Conservation (phyloP, 2,329 filamentous ascomycete species). For the Xylaria sp. region DNA sequence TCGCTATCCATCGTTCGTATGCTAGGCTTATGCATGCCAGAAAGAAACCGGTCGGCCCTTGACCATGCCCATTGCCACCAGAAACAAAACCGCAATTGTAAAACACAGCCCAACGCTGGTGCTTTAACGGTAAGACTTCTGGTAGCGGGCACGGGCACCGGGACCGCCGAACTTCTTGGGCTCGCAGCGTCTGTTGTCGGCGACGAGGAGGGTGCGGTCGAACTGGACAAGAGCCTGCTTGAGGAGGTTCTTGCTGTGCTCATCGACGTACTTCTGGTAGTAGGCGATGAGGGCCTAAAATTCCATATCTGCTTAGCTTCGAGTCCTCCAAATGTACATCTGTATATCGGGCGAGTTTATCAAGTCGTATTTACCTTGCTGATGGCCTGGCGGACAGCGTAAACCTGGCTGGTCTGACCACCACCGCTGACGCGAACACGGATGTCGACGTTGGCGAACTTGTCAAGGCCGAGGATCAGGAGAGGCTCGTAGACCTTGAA, state of each 20-base stretch:
- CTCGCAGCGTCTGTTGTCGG: constrained; percentile 98
- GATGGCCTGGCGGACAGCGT: constrained; percentile 98
- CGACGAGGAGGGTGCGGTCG: constrained; percentile 95
- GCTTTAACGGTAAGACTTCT: constrained; percentile 97
- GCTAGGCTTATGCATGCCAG: constrained; percentile 31
- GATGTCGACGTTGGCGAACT: constrained; percentile 95
- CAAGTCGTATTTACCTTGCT: constrained; percentile 47
- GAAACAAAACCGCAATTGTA: constrained; percentile 22
- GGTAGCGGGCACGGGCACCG: constrained; percentile 93
- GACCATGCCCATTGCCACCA: constrained; percentile 17
- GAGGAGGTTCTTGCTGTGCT: constrained; percentile 99
- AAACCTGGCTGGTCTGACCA: constrained; percentile 70
- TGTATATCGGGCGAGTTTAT: not conserved
- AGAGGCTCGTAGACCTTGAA: constrained; percentile 98
- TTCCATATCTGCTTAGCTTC: not conserved
- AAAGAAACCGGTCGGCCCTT: constrained; percentile 29
- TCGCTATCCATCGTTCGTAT: constrained; percentile 18
- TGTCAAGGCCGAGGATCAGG: constrained; percentile 94
- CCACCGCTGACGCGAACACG: constrained; percentile 92
- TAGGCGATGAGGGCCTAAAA: constrained; percentile 70
- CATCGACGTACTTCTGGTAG: constrained; percentile 99
- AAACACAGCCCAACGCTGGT: constrained; percentile 9
- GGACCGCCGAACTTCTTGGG: constrained; percentile 97
- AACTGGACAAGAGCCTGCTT: constrained; percentile 96
- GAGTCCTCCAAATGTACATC: not conserved